phyloP scores from a whole-genome alignment of 2,329 filamentous ascomycete genomes.

The Fusarium neocosmosporiellum region DNA sequence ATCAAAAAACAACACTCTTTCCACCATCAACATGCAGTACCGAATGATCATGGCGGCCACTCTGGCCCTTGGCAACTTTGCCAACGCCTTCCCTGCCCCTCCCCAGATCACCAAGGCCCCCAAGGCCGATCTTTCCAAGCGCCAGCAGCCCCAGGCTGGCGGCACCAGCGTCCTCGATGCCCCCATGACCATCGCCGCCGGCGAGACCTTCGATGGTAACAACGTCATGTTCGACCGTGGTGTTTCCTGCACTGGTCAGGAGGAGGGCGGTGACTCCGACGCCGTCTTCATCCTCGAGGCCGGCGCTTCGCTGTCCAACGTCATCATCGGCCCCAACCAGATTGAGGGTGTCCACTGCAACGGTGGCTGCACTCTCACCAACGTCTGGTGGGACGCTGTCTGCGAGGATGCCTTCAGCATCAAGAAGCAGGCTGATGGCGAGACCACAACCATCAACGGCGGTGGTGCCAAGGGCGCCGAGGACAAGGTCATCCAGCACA shows the following conservation, averaged over 20 bases:
- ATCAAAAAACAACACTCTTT: neutral
- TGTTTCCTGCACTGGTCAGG: conserved; percentile 41
- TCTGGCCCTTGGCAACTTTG: conserved; percentile 37
- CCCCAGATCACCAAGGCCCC: conserved; percentile 37
- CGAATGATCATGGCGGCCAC: conserved; percentile 41
- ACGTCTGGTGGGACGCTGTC: conserved; percentile 61
- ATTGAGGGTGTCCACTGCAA: conserved; percentile 59
- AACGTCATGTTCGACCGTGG: conserved; percentile 45
- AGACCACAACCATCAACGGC: conserved; percentile 53
- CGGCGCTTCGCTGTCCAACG: conserved; percentile 58
- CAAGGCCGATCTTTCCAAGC: conserved; percentile 22
- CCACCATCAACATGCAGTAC: conserved; percentile 42
- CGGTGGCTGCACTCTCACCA: conserved; percentile 55
- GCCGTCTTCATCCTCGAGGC: conserved; percentile 56
- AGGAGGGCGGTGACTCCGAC: conserved; percentile 48
- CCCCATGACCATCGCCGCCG: conserved; percentile 41
- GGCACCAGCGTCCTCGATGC: conserved; percentile 40
- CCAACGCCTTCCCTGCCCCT: conserved; percentile 34
- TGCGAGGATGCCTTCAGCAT: conserved; percentile 57
- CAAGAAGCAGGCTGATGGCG: conserved; percentile 40
- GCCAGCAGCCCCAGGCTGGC: conserved; percentile 30
- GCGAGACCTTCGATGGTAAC: conserved; percentile 45
- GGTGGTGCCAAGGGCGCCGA: conserved; percentile 59
- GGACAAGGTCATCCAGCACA: conserved; percentile 42
- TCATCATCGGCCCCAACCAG: conserved; percentile 58